Evolutionary conservation across 73 alveolate genomes (phyloP).

Genomic region (Tetrahymena borealis): DNA sequence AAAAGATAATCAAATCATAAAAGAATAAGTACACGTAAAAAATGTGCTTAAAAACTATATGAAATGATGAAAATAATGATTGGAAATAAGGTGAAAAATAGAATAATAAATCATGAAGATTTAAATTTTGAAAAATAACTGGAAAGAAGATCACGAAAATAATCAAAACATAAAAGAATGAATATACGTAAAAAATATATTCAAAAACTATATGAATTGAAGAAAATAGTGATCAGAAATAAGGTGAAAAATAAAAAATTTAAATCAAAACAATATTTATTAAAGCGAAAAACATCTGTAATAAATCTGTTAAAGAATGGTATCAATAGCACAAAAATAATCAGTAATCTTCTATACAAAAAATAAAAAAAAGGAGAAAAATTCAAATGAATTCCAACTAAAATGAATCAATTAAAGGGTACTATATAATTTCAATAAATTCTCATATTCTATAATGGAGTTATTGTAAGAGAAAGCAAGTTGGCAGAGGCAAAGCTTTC

Average conservation of each 20-base stretch:
- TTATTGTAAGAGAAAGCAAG: background rate
- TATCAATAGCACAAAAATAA: background rate
- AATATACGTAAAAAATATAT: background rate
- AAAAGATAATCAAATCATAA: background rate
- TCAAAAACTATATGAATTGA: background rate
- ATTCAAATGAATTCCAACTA: background rate
- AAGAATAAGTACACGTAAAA: background rate
- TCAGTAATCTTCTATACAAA: background rate
- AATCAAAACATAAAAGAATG: background rate
- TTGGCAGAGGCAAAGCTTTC: background rate
- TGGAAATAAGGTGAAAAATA: background rate
- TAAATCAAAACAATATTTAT: too few relatives aligned
- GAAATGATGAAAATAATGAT: background rate
- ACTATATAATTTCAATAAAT: background rate
- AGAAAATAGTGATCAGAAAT: background rate
- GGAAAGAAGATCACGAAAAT: background rate
- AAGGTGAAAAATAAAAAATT: background rate
- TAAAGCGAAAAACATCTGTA: background rate
- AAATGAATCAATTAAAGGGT: background rate
- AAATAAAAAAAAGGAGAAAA: background rate
- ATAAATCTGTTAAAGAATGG: conserved; percentile 1
- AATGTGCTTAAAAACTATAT: background rate
- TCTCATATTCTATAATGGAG: background rate
- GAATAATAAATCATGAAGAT: background rate
- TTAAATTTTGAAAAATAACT: background rate